Evolutionary conservation across 345 rosid species (phyloP), one percentile per base, ranked within the genome.

Genomic region (Populus nigra): DNA sequence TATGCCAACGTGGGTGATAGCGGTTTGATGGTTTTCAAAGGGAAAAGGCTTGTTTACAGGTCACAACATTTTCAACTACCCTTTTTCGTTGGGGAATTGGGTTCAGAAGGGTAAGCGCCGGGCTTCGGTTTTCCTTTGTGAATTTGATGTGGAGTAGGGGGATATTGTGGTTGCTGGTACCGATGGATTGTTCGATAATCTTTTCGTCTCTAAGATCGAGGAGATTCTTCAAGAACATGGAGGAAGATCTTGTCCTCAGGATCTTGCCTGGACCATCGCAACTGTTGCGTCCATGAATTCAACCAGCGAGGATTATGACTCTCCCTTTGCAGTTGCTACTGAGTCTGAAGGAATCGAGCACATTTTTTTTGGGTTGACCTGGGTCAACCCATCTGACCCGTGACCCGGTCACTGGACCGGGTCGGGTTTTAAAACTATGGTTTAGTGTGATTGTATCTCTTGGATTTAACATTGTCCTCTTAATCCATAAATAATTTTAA

Each of bases 131-230:
- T 49, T 49, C 55, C 55, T 49, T 17, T 22, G 22, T 5, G 8
- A 18, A 3, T 57, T 75, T 1, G 3, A 3, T 1, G 79, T 84
- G 3, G 68, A 71, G 49, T 27, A 41, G 5, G 78, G 82, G 55
- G 86, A 80, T 41, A 15, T 84, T 39, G 29, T 80, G 1, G 82
- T 84, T 25, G 79, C 73, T 2, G 86, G 84, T 1, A 68, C 79
- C 1, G 86, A 84, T 49, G 84, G 86, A 5, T 47, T 80, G 69
- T 10, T 84, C 0, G 86, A 84, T 55, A 80, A 84, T 27, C 13
- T 80, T 27, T 77, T 57, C 29, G 25, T 63, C 4, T 22, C 7
- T 1, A 80, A 83, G 63, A 73, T 79, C 18, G 69, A 45, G 63
- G 41, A 33, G 20, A 74, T 80, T 22, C 35, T 83, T 47, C 10